These are phyloP conservation scores for Blumeriella jaapii DNA, from an alignment of 2,329 filamentous ascomycete species.

Conservation along the genomic window DNA sequence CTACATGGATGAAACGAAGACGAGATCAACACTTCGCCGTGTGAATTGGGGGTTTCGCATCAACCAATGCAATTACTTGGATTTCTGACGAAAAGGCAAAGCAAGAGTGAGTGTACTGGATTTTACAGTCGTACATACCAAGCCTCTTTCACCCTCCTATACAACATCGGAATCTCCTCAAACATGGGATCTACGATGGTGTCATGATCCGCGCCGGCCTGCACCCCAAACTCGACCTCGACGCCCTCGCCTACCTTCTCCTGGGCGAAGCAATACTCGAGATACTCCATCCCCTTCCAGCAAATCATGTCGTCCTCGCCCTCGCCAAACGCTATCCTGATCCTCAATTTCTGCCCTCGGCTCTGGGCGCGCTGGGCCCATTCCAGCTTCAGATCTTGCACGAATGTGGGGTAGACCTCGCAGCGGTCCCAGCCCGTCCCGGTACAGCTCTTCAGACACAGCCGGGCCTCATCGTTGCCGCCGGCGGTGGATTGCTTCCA, in stretches of 20 bases:
- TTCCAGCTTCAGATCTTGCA: slow-evolving; percentile 8
- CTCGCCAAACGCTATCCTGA: slow-evolving; percentile 26
- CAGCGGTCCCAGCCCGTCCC: slow-evolving; percentile 12
- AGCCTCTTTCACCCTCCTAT: background rate
- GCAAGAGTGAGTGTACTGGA: too few relatives aligned
- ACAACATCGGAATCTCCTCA: slow-evolving; percentile 8
- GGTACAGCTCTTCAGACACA: slow-evolving; percentile 21
- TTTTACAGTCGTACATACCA: too few relatives aligned
- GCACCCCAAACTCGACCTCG: slow-evolving; percentile 26
- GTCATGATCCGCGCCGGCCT: slow-evolving; percentile 32
- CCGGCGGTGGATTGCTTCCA: slow-evolving; percentile 22
- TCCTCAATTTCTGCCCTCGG: slow-evolving; percentile 11
- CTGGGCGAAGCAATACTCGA: slow-evolving; percentile 31
- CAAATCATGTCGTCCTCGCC: slow-evolving; percentile 32
- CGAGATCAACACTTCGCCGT: too few relatives aligned
- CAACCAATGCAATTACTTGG: too few relatives aligned
- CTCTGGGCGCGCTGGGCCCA: slow-evolving; percentile 13
- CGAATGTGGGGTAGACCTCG: slow-evolving; percentile 17
- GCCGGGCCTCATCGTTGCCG: slow-evolving; percentile 22
- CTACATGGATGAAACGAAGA: too few relatives aligned
- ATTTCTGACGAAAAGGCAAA: too few relatives aligned
- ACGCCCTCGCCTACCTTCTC: slow-evolving; percentile 24
- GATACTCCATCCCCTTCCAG: slow-evolving; percentile 31
- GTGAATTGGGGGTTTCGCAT: too few relatives aligned
- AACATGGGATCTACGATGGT: slow-evolving; percentile 12